phyloP scores from a whole-genome alignment of 1,139 yeast genomes.

The Trichomonascaceae sp. region DNA sequence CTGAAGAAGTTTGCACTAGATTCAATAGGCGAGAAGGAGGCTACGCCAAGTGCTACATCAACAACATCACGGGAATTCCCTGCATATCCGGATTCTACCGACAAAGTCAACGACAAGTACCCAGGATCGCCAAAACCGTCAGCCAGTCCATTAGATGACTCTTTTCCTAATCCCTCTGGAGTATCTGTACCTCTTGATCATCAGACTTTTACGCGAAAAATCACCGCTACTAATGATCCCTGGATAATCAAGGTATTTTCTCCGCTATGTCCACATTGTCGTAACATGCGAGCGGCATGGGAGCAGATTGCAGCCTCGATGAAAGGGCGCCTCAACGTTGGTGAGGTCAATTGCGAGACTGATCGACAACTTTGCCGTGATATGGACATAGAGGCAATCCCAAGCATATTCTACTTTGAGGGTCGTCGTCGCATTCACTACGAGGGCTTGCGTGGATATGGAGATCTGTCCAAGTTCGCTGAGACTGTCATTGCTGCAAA shows the following conservation, averaged over 20 bases:
- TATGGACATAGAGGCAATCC: slow-evolving; percentile 27
- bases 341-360: slow-evolving; percentile 37
- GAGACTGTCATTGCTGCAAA: slow-evolving; percentile 27
- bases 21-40: neutral
- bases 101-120: slow-evolving; percentile 15
- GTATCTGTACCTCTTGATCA: slow-evolving; percentile 21
- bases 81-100: slow-evolving; percentile 14
- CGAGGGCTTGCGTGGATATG: slow-evolving; percentile 31
- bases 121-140: slow-evolving; percentile 12
- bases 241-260: slow-evolving; percentile 40
- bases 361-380: slow-evolving; percentile 31
- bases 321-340: slow-evolving; percentile 33
- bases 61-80: slow-evolving; percentile 11
- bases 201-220: slow-evolving; percentile 19
- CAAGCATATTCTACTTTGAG: slow-evolving; percentile 30
- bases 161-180: slow-evolving; percentile 23
- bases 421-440: slow-evolving; percentile 30
- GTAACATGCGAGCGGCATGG: slow-evolving; percentile 35
- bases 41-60: neutral
- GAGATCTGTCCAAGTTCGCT: slow-evolving; percentile 31
- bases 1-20: slow-evolving; percentile 13
- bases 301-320: slow-evolving; percentile 30
- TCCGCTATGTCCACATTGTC: slow-evolving; percentile 37
- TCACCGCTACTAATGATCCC: slow-evolving; percentile 26
- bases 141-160: slow-evolving; percentile 13